Base-by-base conservation (phyloP, 768 basidiomycete genomes). In the Pulveroboletus frians region DNA sequence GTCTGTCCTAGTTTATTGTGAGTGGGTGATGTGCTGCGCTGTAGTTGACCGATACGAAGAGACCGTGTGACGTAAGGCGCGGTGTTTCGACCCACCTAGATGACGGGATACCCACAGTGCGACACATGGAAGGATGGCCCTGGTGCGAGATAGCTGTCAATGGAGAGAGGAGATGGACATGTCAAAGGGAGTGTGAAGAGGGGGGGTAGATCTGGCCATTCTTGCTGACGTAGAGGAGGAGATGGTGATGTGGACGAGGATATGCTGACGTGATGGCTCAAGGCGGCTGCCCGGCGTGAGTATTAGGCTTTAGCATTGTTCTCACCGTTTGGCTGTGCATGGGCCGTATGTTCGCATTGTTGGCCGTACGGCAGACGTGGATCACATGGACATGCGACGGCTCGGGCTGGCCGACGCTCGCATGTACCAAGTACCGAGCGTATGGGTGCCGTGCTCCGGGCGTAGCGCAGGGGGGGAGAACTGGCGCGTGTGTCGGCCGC, bases 51-150 rank as follows among this genome's bases (percentile, higher is more conserved):
- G 34, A 31, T 27, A 48, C 36, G 30, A 31, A 34, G 14, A 26
- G 13, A 34, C 32, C 32, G 37, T 11, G 13, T 62, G 51, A 65
- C 60, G 60, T 63, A 62, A 65, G 46, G 37, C 42, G 48, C 23
- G 32, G 13, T 32, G 43, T 44, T 47, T 43, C 42, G 21, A 39
- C 31, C 39, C 11, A 51, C 40, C 42, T 42, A 18, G 29, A 38
- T 43, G 46, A 46, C 21, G 43, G 17, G 37, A 47, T 47, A 51
- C 43, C 30, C 46, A 38, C 43, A 32, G 42, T 26, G 14, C 17
- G 17, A 38, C 51, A 43, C 56, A 42, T 32, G 49, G 26, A 32
- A 36, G 30, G 39, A 47, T 30, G 43, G 35, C 14, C 43, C 36
- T 49, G 31, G 20, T 42, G 36, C n/a, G 32, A 39, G 37, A 44